Percentiles rank a stretch among this genome's conserved stretches.
Evolutionary conservation across 2,329 filamentous ascomycete species (phyloP).

Genomic region (Talaromyces sp.): DNA sequence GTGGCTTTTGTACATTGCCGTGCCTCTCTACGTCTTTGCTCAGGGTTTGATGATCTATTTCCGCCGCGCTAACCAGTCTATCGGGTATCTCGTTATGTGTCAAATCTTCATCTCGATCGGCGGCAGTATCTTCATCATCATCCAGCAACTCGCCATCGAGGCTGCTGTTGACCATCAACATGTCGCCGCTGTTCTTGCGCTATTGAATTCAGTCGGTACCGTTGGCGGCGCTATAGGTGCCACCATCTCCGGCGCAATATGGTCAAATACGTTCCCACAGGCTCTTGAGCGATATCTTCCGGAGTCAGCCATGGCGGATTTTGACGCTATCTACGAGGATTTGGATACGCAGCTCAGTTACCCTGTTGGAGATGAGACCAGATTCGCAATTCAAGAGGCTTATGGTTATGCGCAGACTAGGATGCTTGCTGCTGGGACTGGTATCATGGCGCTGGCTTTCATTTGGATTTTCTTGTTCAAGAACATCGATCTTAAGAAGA

Average conservation of each 20-base stretch:
- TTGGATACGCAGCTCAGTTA: conserved; percentile 25
- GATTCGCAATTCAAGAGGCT: conserved; percentile 42
- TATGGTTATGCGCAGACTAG: conserved; percentile 46
- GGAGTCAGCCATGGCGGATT: conserved; percentile 10
- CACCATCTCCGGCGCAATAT: conserved; percentile 30
- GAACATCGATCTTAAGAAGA: conserved; percentile 44
- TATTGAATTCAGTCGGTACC: conserved; percentile 31
- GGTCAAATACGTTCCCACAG: conserved; percentile 26
- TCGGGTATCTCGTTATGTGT: conserved; percentile 51
- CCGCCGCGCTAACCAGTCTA: conserved; percentile 40
- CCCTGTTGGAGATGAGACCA: conserved; percentile 35
- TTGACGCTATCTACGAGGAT: not conserved
- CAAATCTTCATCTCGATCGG: conserved; percentile 53
- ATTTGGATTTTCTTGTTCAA: conserved; percentile 42
- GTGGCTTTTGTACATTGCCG: conserved; percentile 44
- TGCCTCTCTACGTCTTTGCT: conserved; percentile 47
- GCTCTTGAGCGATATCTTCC: conserved; percentile 38
- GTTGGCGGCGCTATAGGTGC: conserved; percentile 31
- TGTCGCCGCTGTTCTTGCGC: conserved; percentile 48
- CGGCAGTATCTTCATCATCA: conserved; percentile 48
- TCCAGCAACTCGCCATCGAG: conserved; percentile 51
- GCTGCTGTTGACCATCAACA: conserved; percentile 49
- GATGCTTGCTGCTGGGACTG: conserved; percentile 36
- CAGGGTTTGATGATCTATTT: conserved; percentile 51
- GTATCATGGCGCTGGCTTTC: conserved; percentile 19